Conservation (phyloP, 345 rosid species). For the Cardamine resedifolia region DNA sequence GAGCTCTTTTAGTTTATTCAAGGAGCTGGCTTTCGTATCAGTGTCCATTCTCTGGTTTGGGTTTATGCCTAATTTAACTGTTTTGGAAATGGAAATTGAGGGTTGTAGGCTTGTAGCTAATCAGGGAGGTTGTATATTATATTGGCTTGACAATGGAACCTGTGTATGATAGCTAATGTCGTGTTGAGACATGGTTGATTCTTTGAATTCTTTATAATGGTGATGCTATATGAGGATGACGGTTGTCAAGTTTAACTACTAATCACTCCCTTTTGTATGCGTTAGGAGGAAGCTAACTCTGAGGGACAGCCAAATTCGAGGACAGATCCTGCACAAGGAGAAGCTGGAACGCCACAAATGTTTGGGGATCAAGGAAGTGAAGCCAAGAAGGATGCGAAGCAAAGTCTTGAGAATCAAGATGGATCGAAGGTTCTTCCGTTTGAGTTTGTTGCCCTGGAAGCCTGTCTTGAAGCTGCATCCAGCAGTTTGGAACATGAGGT, state of each 20-base stretch:
- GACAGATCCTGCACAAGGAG: slow-evolving; percentile 31
- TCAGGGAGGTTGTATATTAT: too few species aligned
- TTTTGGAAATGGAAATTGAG: background rate
- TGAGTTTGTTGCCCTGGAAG: slow-evolving; percentile 74
- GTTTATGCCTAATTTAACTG: background rate
- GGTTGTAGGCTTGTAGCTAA: slow-evolving; percentile 7
- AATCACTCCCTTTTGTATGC: slow-evolving; percentile 7
- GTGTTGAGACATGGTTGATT: background rate
- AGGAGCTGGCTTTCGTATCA: background rate
- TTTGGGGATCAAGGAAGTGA: slow-evolving; percentile 42
- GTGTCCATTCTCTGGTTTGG: background rate
- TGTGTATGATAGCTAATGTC: too few species aligned
- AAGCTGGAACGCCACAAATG: slow-evolving; percentile 36
- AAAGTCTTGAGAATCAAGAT: slow-evolving; percentile 60
- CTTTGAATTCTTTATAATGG: background rate
- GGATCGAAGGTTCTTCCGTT: slow-evolving; percentile 57
- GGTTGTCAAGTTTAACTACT: slow-evolving; percentile 2
- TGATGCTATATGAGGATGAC: slow-evolving; percentile 13
- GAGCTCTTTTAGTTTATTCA: background rate
- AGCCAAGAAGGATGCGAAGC: slow-evolving; percentile 53
- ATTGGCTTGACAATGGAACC: too few species aligned
- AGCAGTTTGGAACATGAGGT: slow-evolving; percentile 76
- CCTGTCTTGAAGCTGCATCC: slow-evolving; percentile 77
- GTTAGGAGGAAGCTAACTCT: slow-evolving; percentile 54
- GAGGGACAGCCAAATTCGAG: slow-evolving; percentile 46